Evolutionary conservation across 345 rosid genomes (phyloP).

Genomic region (Capsella bursapastoris): DNA sequence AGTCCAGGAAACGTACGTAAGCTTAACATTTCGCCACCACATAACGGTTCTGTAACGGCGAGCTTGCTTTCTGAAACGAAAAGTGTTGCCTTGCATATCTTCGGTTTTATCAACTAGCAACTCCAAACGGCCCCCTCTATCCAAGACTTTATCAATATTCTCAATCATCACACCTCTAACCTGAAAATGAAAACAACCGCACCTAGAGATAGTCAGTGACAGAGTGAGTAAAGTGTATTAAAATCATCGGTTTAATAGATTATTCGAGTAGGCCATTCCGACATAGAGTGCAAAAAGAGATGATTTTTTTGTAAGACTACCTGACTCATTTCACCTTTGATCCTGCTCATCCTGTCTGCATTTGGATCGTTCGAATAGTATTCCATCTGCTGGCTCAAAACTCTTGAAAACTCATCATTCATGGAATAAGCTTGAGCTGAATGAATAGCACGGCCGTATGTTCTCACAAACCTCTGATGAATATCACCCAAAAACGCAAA

Average conservation of each 20-base stretch:
- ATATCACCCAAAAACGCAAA: constrained; percentile 93
- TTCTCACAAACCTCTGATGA: constrained; percentile 89
- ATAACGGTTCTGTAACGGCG: constrained; percentile 79
- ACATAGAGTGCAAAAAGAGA: constrained; percentile 17
- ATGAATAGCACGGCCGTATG: constrained; percentile 61
- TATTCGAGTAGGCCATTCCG: background rate
- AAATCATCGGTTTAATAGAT: background rate
- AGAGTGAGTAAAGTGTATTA: background rate
- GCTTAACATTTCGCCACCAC: constrained; percentile 97
- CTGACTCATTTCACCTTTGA: constrained; percentile 95
- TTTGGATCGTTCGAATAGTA: constrained; percentile 82
- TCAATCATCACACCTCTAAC: constrained; percentile 95
- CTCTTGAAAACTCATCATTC: constrained; percentile 97
- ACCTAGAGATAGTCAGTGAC: background rate
- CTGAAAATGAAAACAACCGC: constrained; percentile 40
- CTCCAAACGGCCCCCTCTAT: constrained; percentile 93
- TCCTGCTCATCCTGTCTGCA: constrained; percentile 88
- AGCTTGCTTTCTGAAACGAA: constrained; percentile 94
- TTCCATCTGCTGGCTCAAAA: constrained; percentile 92
- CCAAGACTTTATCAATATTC: constrained; percentile 90
- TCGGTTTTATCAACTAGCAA: constrained; percentile 95
- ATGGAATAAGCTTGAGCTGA: constrained; percentile 89
- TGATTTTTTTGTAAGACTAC: constrained; percentile 43
- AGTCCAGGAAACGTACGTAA: constrained; percentile 59
- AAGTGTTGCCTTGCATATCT: constrained; percentile 93